These are phyloP conservation scores for Begonia peltatifolia DNA, from an alignment of 306 rosid species.

Conservation along the genomic window DNA sequence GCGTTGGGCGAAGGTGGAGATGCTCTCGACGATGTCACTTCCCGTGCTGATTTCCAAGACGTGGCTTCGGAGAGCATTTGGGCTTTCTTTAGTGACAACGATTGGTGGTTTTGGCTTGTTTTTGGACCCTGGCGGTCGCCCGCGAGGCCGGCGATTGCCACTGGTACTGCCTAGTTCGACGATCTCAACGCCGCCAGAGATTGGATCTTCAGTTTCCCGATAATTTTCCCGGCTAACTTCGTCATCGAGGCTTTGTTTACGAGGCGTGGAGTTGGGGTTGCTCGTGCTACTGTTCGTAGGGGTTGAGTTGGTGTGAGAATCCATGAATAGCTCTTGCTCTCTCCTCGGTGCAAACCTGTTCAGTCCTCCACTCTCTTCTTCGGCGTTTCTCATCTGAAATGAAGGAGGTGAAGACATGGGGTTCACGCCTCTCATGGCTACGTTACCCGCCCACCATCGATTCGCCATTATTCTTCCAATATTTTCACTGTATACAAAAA, in stretches of 20 bases:
- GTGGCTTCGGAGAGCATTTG: conserved; percentile 79
- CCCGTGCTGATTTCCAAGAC: conserved; percentile 65
- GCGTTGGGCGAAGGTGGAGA: conserved; percentile 52
- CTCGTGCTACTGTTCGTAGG: conserved; percentile 26
- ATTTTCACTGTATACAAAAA: too few relatives aligned
- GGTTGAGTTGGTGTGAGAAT: conserved; percentile 17
- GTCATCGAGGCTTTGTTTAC: conserved; percentile 20
- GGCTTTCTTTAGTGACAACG: conserved; percentile 56
- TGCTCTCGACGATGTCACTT: conserved; percentile 46
- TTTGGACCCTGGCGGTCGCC: conserved; percentile 79
- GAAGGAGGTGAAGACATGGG: conserved; percentile 38
- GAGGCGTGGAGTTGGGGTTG: conserved; percentile 23
- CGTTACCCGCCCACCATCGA: conserved; percentile 86
- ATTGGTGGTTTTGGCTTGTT: conserved; percentile 72
- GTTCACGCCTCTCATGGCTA: conserved; percentile 40
- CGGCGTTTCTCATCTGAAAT: conserved; percentile 32
- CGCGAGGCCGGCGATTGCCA: conserved; percentile 60
- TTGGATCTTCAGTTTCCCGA: conserved; percentile 17
- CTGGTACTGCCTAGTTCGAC: conserved; percentile 29
- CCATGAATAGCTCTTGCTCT: conserved; percentile 35
- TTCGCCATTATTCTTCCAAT: conserved; percentile 35
- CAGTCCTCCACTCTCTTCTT: conserved; percentile 12
- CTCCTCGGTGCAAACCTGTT: conserved; percentile 11
- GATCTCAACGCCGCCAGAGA: conserved; percentile 17
- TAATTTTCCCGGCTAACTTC: conserved; percentile 33